These are phyloP conservation scores for Fremontodendron californicum DNA, from an alignment of 345 rosid genomes.

Conservation along the genomic window DNA sequence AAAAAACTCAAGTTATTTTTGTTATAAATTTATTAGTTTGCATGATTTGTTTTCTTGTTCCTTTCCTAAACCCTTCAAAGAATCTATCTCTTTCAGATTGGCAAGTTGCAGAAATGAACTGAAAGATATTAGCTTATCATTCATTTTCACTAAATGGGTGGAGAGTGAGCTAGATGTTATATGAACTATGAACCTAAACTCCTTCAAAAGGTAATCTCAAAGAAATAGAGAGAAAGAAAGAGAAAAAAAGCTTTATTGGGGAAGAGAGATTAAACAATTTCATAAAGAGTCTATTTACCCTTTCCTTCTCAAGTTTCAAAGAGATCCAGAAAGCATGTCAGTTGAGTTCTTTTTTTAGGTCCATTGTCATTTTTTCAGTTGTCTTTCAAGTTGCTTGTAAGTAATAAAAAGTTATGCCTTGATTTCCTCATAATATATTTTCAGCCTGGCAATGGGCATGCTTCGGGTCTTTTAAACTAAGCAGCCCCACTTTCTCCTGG, in stretches of 20 bases:
- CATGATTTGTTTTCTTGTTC: not conserved
- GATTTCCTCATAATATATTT: too few relatives aligned
- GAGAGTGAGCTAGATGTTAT: not conserved
- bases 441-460: constrained; percentile 7
- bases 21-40: not conserved
- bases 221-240: not conserved
- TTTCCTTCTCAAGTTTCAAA: constrained; percentile 12
- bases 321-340: constrained; percentile 12
- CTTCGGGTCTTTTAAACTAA: not conserved
- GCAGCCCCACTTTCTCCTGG: constrained; percentile 1
- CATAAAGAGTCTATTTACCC: not conserved
- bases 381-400: not conserved
- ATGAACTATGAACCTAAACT: not conserved
- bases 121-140: not conserved
- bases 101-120: constrained; percentile 2
- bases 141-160: not conserved
- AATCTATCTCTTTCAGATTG: not conserved
- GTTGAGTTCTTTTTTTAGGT: not conserved
- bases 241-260: not conserved
- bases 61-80: not conserved
- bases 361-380: not conserved
- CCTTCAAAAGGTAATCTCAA: not conserved
- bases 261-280: constrained; percentile 3
- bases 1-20: constrained; percentile 8
- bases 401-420: too few relatives aligned